Evolutionary conservation across 768 basidiomycete species (phyloP).

Genomic region (Mycena floridula): DNA sequence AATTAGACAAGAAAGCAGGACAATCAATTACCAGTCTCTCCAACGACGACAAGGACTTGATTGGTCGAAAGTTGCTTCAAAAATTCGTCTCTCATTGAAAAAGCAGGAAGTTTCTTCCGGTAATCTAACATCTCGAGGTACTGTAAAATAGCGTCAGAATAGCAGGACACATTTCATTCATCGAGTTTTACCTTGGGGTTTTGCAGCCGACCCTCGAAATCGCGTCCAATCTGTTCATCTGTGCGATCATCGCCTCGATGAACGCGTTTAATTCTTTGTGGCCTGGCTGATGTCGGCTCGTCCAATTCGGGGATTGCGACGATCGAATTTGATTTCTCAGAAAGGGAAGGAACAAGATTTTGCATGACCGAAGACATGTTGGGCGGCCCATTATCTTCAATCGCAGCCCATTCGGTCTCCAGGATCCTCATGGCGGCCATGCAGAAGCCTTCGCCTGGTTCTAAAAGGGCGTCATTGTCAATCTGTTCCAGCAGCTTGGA

Average conservation of each 20-base stretch:
- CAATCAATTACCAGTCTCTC: slow-evolving; percentile 66
- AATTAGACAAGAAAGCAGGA: background rate
- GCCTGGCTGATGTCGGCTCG: slow-evolving; percentile 12
- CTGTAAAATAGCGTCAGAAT: slow-evolving; percentile 12
- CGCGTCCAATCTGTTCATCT: slow-evolving; percentile 41
- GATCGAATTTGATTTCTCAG: background rate
- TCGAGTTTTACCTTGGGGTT: slow-evolving; percentile 26
- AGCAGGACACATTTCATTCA: background rate
- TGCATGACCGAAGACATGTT: slow-evolving; percentile 63
- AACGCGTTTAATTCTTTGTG: slow-evolving; percentile 10
- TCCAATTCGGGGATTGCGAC: background rate
- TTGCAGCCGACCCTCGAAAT: slow-evolving; percentile 42
- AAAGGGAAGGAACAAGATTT: slow-evolving; percentile 39
- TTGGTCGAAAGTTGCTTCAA: slow-evolving; percentile 48
- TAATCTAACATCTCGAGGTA: slow-evolving; percentile 52
- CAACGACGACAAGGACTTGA: slow-evolving; percentile 78
- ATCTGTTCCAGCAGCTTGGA: slow-evolving; percentile 55
- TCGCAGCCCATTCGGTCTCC: slow-evolving; percentile 61
- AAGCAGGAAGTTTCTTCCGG: slow-evolving; percentile 72
- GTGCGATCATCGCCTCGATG: slow-evolving; percentile 34
- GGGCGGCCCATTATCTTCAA: slow-evolving; percentile 71
- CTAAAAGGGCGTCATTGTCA: slow-evolving; percentile 47
- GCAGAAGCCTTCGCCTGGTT: slow-evolving; percentile 65
- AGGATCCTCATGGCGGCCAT: slow-evolving; percentile 65
- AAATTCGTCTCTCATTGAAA: slow-evolving; percentile 58